Evolutionary conservation across 208 protist genomes (phyloP), one percentile per base, ranked within the genome.

Genomic region (Endotrypanum monterogeii): DNA sequence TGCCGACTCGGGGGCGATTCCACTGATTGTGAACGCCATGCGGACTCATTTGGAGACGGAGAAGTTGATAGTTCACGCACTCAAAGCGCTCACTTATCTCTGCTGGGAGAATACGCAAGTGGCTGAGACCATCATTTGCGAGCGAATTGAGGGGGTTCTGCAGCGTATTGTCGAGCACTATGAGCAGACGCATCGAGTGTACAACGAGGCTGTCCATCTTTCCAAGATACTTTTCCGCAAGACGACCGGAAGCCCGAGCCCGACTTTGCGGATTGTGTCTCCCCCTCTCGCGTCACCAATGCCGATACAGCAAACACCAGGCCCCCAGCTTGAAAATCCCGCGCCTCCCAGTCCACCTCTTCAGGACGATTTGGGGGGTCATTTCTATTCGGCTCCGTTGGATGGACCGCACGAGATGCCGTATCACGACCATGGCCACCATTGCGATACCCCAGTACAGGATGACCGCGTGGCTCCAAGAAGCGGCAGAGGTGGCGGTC

Each of bases 81-180:
- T 96, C 66, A 96, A 96, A 76, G 94, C 94, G 25, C 85, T 98
- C 56, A 98, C 94, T 44, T 98, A 98, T 83, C 77, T 98, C 6
- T 98, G 92, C 71, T 98, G 94, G 94, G 89, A 96, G 76, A 96
- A 94, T 78, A 85, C 83, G 20, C 86, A 90, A 71, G 91, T 97
- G 32, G 90, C 91, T 3, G 85, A 98, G 80, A 84, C 74, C 41
- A 98, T 98, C 76, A 94, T 97, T 68, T 83, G 78, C 55, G 87
- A 90, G 72, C 78, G 81, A 46, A 76, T 95, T 25, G 89, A 95
- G 67, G 89, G 90, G 48, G 90, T 94, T 28, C 79, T 98, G 71
- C 83, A 94, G 75, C 74, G 80, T 50, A 84, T 95, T 58, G 83
- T 96, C 50, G 74, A 88, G 67, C 75, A 83, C 54, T 96, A 96